Conservation (phyloP, 208 protist genomes). For the Crithidia acanthocephali region DNA sequence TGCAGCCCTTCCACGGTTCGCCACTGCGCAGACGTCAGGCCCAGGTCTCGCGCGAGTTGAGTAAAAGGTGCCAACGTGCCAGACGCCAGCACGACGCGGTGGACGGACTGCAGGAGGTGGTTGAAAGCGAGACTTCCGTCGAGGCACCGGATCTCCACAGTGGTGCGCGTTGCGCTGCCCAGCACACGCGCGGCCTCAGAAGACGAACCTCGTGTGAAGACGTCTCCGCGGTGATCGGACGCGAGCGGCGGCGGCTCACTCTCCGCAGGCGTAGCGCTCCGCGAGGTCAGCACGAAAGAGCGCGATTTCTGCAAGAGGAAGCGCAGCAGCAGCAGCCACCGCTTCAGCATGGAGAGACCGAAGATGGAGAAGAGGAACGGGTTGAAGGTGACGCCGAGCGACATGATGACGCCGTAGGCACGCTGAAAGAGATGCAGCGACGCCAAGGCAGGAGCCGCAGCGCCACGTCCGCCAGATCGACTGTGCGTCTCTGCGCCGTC, state of each 20-base stretch:
- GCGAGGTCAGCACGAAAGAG: slow-evolving; percentile 52
- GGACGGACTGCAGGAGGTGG: slow-evolving; percentile 51
- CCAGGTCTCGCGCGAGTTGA: slow-evolving; percentile 81
- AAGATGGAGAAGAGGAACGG: slow-evolving; percentile 78
- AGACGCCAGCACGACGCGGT: slow-evolving; percentile 93
- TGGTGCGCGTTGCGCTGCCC: slow-evolving; percentile 20
- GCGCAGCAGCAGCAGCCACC: slow-evolving; percentile 72
- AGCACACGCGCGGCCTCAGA: too few species aligned
- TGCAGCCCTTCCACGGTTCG: slow-evolving; percentile 46
- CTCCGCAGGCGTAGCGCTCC: background rate
- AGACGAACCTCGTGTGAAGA: background rate
- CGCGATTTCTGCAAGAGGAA: slow-evolving; percentile 63
- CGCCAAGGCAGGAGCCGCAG: background rate
- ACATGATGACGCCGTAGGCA: slow-evolving; percentile 73
- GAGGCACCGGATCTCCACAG: slow-evolving; percentile 63
- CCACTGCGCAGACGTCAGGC: slow-evolving; percentile 34
- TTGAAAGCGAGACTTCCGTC: slow-evolving; percentile 77
- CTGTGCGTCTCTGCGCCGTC: too few species aligned
- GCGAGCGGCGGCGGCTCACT: background rate
- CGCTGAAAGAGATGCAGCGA: slow-evolving; percentile 59
- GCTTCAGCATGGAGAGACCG: slow-evolving; percentile 68
- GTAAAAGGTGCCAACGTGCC: slow-evolving; percentile 95
- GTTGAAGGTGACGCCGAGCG: slow-evolving; percentile 87
- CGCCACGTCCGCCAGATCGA: too few species aligned
- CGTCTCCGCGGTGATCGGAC: background rate